Conservation (phyloP, 768 basidiomycete genomes). For the Termitomyces sp. region DNA sequence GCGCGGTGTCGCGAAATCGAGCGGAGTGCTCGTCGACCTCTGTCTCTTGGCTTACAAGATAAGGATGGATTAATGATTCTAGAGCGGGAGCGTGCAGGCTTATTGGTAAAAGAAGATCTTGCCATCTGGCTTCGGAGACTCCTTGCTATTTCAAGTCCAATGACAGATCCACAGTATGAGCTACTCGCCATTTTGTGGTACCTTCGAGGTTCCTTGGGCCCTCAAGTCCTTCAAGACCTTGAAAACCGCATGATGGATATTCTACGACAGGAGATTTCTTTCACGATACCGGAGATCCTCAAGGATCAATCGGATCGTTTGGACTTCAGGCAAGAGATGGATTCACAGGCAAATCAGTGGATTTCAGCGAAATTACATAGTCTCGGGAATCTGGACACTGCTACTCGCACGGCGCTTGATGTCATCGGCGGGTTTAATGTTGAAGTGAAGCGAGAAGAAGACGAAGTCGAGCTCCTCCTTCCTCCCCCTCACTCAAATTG, state of each 20-base stretch:
- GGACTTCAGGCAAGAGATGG: conserved; percentile 49
- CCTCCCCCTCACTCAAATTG: conserved; percentile 55
- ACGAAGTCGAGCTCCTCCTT: conserved; percentile 53
- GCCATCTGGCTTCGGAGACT: conserved; percentile 52
- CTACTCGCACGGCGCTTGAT: conserved; percentile 55
- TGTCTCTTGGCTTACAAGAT: conserved; percentile 50
- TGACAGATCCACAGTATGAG: conserved; percentile 45
- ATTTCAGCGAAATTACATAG: conserved; percentile 53
- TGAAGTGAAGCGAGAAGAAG: conserved; percentile 71
- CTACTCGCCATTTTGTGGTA: conserved; percentile 61
- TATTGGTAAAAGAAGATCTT: conserved; percentile 59
- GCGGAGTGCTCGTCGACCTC: conserved; percentile 76
- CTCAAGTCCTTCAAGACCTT: conserved; percentile 46
- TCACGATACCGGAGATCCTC: conserved; percentile 71
- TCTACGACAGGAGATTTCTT: conserved; percentile 72
- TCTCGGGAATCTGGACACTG: conserved; percentile 49
- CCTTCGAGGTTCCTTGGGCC: conserved; percentile 54
- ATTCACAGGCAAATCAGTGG: conserved; percentile 57
- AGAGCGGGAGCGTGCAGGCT: conserved; percentile 73
- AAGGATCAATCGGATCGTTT: conserved; percentile 54
- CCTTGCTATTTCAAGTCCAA: conserved; percentile 35
- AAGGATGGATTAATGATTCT: conserved; percentile 51
- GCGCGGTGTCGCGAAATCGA: conserved; percentile 89
- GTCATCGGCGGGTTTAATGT: conserved; percentile 67
- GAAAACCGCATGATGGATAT: conserved; percentile 59